Base-by-base conservation (phyloP, 805 yeast species). In the Suhomyces faveliae region DNA sequence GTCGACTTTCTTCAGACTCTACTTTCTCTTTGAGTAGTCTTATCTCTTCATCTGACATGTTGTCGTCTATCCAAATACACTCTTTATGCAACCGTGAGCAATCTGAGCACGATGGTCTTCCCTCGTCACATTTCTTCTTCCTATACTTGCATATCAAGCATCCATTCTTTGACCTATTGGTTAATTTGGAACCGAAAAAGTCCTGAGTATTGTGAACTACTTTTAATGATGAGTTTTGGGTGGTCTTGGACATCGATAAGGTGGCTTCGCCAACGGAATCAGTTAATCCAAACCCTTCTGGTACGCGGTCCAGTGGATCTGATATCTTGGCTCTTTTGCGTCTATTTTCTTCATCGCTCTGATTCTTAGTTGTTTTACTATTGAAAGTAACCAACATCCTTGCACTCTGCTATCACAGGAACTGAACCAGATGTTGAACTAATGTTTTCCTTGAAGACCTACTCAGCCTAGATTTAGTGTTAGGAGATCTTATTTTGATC, bases 101-200 rank as follows among this genome's bases (percentile, higher is more conserved):
- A 54, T 76, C 83, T 1, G 76, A 69, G 57, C 85, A 80, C 1
- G 64, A 55, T 1, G 85, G 85, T 47, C 66, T 68, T 6, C 49
- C 51, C 54, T 79, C 83, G 52, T 78, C 76, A 57, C 85, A 80
- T 53, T 80, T 70, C 57, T 80, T 81, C 71, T 83, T 84, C 38
- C 89, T 66, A 30, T 79, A 70, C 57, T 84, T 84, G 63, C 90
- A 84, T 0, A 87, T 84, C 33, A 84, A 63, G 60, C 90, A 84
- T 0, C 89, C 89, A n/a, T 70, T 71, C 53, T 69, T 76, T 1
- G 87, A 77, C 52, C 79, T 61, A 54, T 63, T 70, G 38, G 66
- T 55, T 1, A 64, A 53, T 42, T 50, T 55, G 35, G 47, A 49
- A 15, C 43, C 48, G 43, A 45, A 46, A 24, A 58, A 57, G 47